Percentiles rank a stretch among this genome's conserved stretches.
Evolutionary conservation across 2,329 filamentous ascomycete species (phyloP).

Genomic region (Claviceps digitariae): DNA sequence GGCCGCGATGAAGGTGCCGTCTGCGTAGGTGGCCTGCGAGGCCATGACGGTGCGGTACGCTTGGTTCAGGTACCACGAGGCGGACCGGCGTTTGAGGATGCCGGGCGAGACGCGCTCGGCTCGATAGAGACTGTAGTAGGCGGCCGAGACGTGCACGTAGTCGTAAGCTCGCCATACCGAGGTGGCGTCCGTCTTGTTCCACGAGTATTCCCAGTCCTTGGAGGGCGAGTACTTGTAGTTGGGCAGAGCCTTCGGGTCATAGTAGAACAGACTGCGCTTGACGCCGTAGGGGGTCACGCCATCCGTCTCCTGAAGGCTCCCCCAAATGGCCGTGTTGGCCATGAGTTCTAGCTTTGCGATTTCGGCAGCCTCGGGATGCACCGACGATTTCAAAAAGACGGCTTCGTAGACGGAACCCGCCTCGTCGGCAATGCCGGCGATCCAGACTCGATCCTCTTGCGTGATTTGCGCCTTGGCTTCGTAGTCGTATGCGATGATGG

Average conservation of each 20-base stretch:
- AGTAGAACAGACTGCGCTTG: conserved; percentile 43
- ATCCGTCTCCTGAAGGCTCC: neutral
- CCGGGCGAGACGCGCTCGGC: conserved; percentile 35
- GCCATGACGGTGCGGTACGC: conserved; percentile 31
- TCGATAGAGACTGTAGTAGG: conserved; percentile 45
- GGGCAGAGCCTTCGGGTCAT: conserved; percentile 30
- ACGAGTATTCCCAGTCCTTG: conserved; percentile 37
- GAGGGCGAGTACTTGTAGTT: conserved; percentile 29
- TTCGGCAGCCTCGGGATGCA: conserved; percentile 34
- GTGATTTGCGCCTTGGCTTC: conserved; percentile 28
- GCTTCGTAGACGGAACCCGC: conserved; percentile 43
- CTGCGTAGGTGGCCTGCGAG: neutral
- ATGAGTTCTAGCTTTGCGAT: conserved; percentile 33
- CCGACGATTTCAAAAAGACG: conserved; percentile 38
- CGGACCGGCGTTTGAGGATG: conserved; percentile 25
- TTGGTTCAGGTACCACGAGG: conserved; percentile 42
- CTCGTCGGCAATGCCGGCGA: conserved; percentile 47
- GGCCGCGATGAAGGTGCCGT: conserved; percentile 22
- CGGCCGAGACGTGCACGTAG: conserved; percentile 41
- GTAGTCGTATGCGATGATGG: conserved; percentile 43
- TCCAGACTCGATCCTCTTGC: conserved; percentile 40
- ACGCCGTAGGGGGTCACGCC: conserved; percentile 20
- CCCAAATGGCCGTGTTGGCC: conserved; percentile 1
- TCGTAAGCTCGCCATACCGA: conserved; percentile 39
- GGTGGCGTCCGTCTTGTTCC: conserved; percentile 33